Conservation (phyloP, 192 early-diverging fungal genomes). For the Backusella luteola region DNA sequence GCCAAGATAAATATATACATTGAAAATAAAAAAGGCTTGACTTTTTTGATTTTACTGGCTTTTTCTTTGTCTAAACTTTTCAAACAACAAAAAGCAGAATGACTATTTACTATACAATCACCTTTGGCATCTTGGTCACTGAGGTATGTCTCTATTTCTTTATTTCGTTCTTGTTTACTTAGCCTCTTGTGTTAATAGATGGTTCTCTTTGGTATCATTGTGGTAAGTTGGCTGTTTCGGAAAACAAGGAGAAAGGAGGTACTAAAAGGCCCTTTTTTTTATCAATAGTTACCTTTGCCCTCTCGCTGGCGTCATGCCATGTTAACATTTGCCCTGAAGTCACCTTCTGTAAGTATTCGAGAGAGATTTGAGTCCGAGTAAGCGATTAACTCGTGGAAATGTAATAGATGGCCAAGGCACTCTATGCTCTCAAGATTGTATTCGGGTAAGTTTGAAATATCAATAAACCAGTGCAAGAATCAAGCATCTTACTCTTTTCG, state of each 20-base stretch:
- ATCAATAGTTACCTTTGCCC: slow-evolving; percentile 47
- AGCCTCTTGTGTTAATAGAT: slow-evolving; percentile 9
- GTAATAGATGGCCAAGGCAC: slow-evolving; percentile 31
- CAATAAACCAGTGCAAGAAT: neutral
- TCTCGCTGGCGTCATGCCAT: slow-evolving; percentile 48
- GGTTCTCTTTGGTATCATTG: slow-evolving; percentile 23
- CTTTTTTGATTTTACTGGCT: neutral
- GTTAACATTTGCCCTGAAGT: slow-evolving; percentile 46
- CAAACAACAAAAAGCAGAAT: neutral
- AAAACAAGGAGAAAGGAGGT: neutral
- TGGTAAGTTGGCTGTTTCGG: neutral
- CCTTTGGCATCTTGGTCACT: slow-evolving; percentile 21
- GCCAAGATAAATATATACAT: neutral
- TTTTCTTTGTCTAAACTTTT: neutral
- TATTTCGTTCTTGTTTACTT: neutral
- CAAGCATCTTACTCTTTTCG: neutral
- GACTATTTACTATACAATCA: slow-evolving; percentile 25
- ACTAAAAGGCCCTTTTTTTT: neutral
- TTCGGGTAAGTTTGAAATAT: slow-evolving; percentile 43
- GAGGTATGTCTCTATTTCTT: slow-evolving; percentile 11
- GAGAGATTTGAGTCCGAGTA: neutral
- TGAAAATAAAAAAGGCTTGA: neutral
- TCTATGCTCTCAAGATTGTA: slow-evolving; percentile 46
- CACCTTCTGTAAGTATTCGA: slow-evolving; percentile 36
- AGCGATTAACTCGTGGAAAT: too few species aligned